Evolutionary conservation across 2,329 filamentous ascomycete species (phyloP).

Genomic region (Epichloe typhina): DNA sequence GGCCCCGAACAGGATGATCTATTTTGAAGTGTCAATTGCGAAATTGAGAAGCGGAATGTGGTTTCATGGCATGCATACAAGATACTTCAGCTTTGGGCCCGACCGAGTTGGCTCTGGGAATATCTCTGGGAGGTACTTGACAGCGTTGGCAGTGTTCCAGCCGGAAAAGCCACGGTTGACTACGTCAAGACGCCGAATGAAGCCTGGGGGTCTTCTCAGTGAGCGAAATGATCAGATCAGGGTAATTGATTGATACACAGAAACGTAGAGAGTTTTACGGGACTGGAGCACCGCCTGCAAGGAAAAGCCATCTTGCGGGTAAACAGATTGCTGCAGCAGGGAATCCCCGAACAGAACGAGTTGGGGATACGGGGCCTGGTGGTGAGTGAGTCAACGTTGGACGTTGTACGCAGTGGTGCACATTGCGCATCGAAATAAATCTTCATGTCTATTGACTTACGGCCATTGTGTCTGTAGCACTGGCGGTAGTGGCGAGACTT

Average conservation of each 20-base stretch:
- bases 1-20: conserved; percentile 75
- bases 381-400: neutral
- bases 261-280: conserved; percentile 32
- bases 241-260: no score
- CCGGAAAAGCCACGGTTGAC: conserved; percentile 81
- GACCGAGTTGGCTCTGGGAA: conserved; percentile 50
- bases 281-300: conserved; percentile 60
- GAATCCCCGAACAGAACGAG: conserved; percentile 84
- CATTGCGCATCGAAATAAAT: neutral
- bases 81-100: conserved; percentile 49
- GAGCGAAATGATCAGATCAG: neutral
- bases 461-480: conserved; percentile 8
- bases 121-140: conserved; percentile 55
- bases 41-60: neutral
- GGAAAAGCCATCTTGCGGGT: conserved; percentile 53
- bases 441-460: conserved; percentile 7
- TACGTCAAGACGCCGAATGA: conserved; percentile 67
- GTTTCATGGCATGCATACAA: conserved; percentile 36
- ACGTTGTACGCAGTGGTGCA: neutral
- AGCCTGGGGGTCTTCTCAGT: conserved; percentile 35
- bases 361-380: conserved; percentile 44
- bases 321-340: conserved; percentile 58
- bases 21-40: neutral
- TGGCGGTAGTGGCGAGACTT: no score
- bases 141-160: conserved; percentile 67